Evolutionary conservation across 257 asterid genomes (phyloP), one percentile per base, ranked within the genome.

Genomic region (Penstemon newberryi): DNA sequence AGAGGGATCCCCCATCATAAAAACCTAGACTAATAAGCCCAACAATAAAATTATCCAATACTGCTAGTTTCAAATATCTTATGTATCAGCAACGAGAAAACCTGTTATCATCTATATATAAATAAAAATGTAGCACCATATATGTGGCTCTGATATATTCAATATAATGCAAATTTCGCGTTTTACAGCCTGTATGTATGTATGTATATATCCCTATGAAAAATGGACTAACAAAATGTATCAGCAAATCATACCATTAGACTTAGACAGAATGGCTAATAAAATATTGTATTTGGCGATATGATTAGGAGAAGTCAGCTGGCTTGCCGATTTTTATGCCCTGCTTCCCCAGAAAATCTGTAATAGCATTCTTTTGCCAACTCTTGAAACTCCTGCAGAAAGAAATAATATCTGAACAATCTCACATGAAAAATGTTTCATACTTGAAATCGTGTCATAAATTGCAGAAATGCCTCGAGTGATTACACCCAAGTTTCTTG

Each of bases 301-400:
- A 60, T 10, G 36, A 70, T 89, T 81, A 87, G 74, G 66, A 39
- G 77, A 90, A 93, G 75, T 93, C 97, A 13, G 85, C 86, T 3
- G 96, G 96, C 84, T 85, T 92, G 67, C 98, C 98, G 19, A 83
- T 76, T 83, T 80, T 83, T 38, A 92, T 84, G 81, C 73, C 61
- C 75, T 86, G 83, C 70, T 81, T 74, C 5, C 75, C 84, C 50
- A 88, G 67, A 63, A 70, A 93, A 42, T 83, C 93, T 6, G 68
- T 68, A 8, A 93, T 83, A 3, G 96, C 96, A 70, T 81, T 90
- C 89, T 87, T 93, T 70, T 93, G 98, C 97, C 97, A 90, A 62
- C 97, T 44, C 86, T 90, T 92, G 83, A 92, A 92, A 76, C 98
- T 90, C 95, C 97, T 93, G 87, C 89, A 82, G 13, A 55, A 36